Base-by-base conservation (phyloP, 1,284 basidiomycete species). In the Tylopilus sp. region DNA sequence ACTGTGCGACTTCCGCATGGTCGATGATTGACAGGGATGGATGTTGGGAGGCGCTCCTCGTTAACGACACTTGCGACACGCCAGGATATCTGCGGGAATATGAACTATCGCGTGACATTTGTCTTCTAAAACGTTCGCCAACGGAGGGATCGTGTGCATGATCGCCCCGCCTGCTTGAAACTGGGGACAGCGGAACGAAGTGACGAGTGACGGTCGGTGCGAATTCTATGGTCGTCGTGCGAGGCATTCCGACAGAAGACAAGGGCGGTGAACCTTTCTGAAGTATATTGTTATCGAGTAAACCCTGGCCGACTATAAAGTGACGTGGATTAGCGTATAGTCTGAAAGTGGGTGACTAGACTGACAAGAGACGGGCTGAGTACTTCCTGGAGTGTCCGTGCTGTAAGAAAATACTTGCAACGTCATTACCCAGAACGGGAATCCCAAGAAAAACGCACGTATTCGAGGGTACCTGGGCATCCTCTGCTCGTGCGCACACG, bases 211-310 rank as follows among this genome's bases (percentile, higher is more conserved):
- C 46, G 8, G 37, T 51, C 14, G 65, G 61, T 8, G 71, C 71
- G 47, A 76, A 76, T 53, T 85, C 83, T 21, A 85, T 70, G 0
- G 81, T 84, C 51, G 80, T 76, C 14, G 78, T 77, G 3, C 77
- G 75, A 41, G 67, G 69, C 37, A 70, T 71, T 57, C 58, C 53
- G 28, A 52, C 30, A n/a, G 36, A 26, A 28, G 49, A 41, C 7
- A 7, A 11, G 4, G 40, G 55, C 30, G 46, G 54, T 29, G 35
- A 39, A 47, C 21, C 38, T 36, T n/a, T 33, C 31, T 53, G 50
- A 24, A 70, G 52, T 2, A 68, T 72, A 29, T 66, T 70, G 40
- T 66, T 70, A 49, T 72, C 65, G 24, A 66, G 64, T 34, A 69
- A 61, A 38, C 59, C 61, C 7, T 60, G 66, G 66, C 48, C 41